Evolutionary conservation across 2,329 filamentous ascomycete genomes (phyloP).

Genomic region (Xylariomycetidae sp.): DNA sequence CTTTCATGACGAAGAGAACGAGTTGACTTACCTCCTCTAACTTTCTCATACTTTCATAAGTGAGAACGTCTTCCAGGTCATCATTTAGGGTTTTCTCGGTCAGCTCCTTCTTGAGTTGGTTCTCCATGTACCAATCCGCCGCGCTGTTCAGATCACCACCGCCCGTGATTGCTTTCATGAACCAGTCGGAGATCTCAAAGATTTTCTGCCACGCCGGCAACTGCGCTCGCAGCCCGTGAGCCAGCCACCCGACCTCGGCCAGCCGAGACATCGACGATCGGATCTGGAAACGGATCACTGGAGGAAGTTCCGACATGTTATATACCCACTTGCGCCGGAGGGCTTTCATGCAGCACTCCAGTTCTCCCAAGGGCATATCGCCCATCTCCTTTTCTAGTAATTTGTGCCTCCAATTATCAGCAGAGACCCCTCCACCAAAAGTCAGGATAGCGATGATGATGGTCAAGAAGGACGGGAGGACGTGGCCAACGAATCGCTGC

Average conservation of each 20-base stretch:
- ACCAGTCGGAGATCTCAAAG: not conserved
- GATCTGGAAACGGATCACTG: not conserved
- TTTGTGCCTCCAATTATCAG: not conserved
- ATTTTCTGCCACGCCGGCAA: not conserved
- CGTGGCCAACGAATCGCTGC: slow-evolving; percentile 3
- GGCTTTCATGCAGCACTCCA: not conserved
- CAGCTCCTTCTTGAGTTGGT: not conserved
- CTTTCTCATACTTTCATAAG: not conserved
- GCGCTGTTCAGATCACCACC: not conserved
- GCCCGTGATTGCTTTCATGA: too few relatives aligned
- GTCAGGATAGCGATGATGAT: slow-evolving; percentile 6
- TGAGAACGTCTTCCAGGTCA: slow-evolving; percentile 1
- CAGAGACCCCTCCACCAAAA: slow-evolving; percentile 2
- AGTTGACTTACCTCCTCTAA: too few relatives aligned
- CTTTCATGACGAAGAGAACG: too few relatives aligned
- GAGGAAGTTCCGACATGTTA: not conserved
- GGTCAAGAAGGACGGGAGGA: slow-evolving; percentile 3
- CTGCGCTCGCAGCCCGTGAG: not conserved
- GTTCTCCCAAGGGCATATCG: not conserved
- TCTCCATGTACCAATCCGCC: not conserved
- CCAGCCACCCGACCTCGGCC: slow-evolving; percentile 2
- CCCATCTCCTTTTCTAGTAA: not conserved
- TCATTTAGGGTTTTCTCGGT: not conserved
- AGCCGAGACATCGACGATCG: not conserved
- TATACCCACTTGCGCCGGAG: not conserved